Evolutionary conservation across 352 stramenopile species (phyloP).

Genomic region (Pythium volutum): DNA sequence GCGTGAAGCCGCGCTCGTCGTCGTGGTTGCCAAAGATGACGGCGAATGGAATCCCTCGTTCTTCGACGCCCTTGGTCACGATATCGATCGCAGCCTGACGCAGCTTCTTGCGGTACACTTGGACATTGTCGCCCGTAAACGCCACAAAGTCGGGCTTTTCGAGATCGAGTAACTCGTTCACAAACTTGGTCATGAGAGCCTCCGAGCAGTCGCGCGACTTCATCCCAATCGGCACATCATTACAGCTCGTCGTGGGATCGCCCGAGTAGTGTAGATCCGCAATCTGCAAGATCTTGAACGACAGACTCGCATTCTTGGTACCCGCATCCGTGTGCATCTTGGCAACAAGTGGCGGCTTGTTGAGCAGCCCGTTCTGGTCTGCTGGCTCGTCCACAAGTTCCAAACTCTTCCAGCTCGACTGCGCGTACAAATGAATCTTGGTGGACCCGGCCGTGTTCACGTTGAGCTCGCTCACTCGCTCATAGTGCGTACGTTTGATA

Average conservation of each 20-base stretch:
- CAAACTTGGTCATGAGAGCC: slow-evolving; percentile 42
- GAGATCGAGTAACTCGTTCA: slow-evolving; percentile 50
- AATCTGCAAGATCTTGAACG: slow-evolving; percentile 68
- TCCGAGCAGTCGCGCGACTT: slow-evolving; percentile 33
- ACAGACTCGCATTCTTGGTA: slow-evolving; percentile 16
- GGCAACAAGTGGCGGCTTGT: slow-evolving; percentile 27
- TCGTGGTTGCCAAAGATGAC: slow-evolving; percentile 72
- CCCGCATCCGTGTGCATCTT: background rate
- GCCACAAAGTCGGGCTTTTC: slow-evolving; percentile 68
- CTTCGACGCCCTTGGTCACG: slow-evolving; percentile 37
- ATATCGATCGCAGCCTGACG: slow-evolving; percentile 34
- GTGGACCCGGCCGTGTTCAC: background rate
- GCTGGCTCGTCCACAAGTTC: background rate
- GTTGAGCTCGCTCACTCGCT: background rate
- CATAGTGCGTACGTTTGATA: background rate
- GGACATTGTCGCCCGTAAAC: slow-evolving; percentile 63
- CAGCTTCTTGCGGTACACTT: slow-evolving; percentile 26
- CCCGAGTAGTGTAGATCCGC: slow-evolving; percentile 64
- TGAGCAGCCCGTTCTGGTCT: background rate
- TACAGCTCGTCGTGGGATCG: slow-evolving; percentile 32
- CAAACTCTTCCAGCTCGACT: slow-evolving; percentile 10
- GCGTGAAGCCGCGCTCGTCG: slow-evolving; percentile 37
- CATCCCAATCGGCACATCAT: slow-evolving; percentile 19
- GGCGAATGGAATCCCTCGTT: slow-evolving; percentile 45
- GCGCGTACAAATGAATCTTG: slow-evolving; percentile 4